Conservation (phyloP, 345 rosid species). For the Citrus unshiu region DNA sequence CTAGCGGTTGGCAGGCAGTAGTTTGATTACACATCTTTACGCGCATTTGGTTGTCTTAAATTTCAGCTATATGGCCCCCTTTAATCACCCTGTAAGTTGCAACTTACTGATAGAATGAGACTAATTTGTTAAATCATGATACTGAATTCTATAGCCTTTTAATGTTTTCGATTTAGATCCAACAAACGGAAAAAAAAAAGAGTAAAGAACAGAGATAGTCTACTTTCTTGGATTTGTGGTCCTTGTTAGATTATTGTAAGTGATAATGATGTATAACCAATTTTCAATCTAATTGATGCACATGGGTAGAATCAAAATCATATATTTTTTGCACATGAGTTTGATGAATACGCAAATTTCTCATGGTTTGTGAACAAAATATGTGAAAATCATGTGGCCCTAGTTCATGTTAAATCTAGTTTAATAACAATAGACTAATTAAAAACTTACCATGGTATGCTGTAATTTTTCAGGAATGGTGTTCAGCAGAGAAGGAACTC, state of each 20-base stretch:
- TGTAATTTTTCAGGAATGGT: conserved; percentile 48
- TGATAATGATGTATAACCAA: not conserved
- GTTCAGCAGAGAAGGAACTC: conserved; percentile 79
- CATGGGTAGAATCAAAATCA: not conserved
- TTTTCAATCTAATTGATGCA: not conserved
- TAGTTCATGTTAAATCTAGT: not conserved
- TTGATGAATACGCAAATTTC: not conserved
- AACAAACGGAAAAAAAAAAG: not conserved
- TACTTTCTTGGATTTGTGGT: not conserved
- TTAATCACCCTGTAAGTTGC: not conserved
- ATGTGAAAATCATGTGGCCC: not conserved
- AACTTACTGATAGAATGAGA: not conserved
- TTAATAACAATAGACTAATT: too few species aligned
- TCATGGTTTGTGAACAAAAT: not conserved
- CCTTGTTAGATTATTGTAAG: not conserved
- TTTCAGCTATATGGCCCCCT: not conserved
- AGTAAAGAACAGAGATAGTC: not conserved
- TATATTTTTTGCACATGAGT: not conserved
- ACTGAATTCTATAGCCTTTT: not conserved
- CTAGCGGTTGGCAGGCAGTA: not conserved
- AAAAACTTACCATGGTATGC: not conserved
- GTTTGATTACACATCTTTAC: not conserved
- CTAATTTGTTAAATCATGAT: not conserved
- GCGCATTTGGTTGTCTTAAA: not conserved
- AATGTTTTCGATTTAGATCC: not conserved